Evolutionary conservation across 2,329 filamentous ascomycete species (phyloP), one percentile per base, ranked within the genome.

Genomic region (Verticillium longisporum): DNA sequence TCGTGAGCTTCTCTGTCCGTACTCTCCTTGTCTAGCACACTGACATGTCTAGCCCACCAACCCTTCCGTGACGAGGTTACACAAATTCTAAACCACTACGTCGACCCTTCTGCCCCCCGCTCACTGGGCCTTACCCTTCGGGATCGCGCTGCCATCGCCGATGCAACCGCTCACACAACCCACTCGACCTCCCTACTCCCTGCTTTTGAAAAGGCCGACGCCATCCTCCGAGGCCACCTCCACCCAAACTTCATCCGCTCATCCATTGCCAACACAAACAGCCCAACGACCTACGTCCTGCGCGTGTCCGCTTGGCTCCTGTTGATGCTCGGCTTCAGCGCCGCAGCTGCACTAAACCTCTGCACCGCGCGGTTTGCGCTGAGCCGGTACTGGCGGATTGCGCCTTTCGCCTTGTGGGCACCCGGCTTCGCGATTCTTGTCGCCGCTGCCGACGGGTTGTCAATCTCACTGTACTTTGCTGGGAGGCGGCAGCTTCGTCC

Each of bases 131-230:
- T 80, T 10, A 70, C 75, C 1, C 65, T 70, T 13, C 63, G 69
- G n/a, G 75, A 79, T 61, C 74, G 75, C 31, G 67, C 69, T 4
- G 67, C 71, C 11, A 76, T 77, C 18, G 71, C 78, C 26, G 72
- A 73, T 18, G 77, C 77, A 0, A 68, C 74, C 0, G 69, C 74
- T 57, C 71, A 75, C 37, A 80, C 78, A 0, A 80, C 77, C 1
- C 78, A 80, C 65, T 77, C 78, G 1, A 78, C 77, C 0, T 75
- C 76, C 1, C 72, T 80, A 4, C 68, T 77, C 0, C 71, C 74
- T 0, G 75, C 74, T 7, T 75, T 76, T 54, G 65, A 74, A 13
- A 68, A 72, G 6, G 70, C 73, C 60, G 77, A 79, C 60, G 65
- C 71, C 13, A 64, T 67, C 4, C 69, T 80, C 14, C 70, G 74